Base-by-base conservation (phyloP, 23 red algal species). In the Gracilaria caudata region DNA sequence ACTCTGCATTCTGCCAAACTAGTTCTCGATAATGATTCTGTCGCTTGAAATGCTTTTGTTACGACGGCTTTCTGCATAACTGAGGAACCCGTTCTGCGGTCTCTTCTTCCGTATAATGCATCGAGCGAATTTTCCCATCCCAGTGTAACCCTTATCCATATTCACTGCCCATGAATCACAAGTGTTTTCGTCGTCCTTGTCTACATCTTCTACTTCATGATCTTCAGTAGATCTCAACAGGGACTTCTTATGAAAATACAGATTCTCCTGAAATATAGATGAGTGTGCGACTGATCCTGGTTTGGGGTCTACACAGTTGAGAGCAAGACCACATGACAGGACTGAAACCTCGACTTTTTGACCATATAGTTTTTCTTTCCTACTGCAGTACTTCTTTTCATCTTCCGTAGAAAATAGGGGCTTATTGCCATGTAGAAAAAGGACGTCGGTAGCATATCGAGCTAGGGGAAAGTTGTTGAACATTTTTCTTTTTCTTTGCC, bases 321-420 rank as follows among this genome's bases (percentile, higher is more conserved):
- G 1, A 19, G 65, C 65, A 16, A 71, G 17, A 7, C 65, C 65
- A 41, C 26, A 28, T 0, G 65, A 28, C 10, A 36, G 34, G 4
- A 71, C 65, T 13, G 32, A 38, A n/a, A 71, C 65, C 17, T 71
- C 32, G 7, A 36, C 32, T 20, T 71, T 71, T n/a, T 17, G 26
- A 2, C 65, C 65, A 28, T 71, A 71, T 7, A 71, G 34, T 23
- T 71, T 71, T 33, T 71, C 34, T 9, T 71, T 71, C 0, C 65
- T 34, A 41, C 65, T 71, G 37, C 6, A 71, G 20, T 41, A 71
- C 6, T n/a, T 21, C 26, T 71, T 71, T 8, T 9, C 65, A 3
- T 71, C 33, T 28, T 41, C 32, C 34, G 40, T 36, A 41, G 20
- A 28, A 10, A 6, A n/a, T 23, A 21, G 19, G 6, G 33, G 34